Evolutionary conservation across 805 yeast species (phyloP), one percentile per base, ranked within the genome.

Genomic region (Yarrowia bubula): DNA sequence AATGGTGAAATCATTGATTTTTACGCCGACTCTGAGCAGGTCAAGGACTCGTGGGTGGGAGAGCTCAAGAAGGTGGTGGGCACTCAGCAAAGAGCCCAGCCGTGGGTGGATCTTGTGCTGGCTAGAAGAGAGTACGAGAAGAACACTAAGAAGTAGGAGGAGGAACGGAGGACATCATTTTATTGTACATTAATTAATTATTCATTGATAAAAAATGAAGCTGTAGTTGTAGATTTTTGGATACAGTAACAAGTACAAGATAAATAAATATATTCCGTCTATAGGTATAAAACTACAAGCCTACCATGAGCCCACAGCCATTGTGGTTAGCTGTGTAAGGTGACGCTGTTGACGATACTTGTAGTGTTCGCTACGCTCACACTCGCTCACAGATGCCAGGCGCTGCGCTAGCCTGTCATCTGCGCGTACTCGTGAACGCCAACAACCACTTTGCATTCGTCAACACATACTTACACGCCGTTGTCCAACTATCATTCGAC

Each of bases 371-470:
- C 44, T 41, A 13, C 47, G 47, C 47, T 43, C 47, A 22, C 47
- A 13, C 28, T 22, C 47, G 47, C 47, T 43, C 47, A 22, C 47
- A 13, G 13, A 5, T 13, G 32, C 22, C 13, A 22, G 28, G 28
- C 28, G 28, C 28, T 22, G 28, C 28, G 28, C 28, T 22, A 22
- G 28, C 28, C 28, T 22, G 28, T 22, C 28, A 51, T 33, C 66
- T 37, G 43, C 41, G 35, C 43, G 68, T 67, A 66, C 87, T 81
- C 2, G 90, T 84, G 72, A 86, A 91, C 4, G 92, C 87, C 65
- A 92, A 76, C 8, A 93, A 81, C 96, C 97, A 93, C 72, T 90
- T 91, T 35, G 85, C 80, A 71, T 93, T 85, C 0, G 95, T 89
- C 55, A 92, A 76, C 11, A 93, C 78, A 71, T 86, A 89, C 70